Conservation (phyloP, 495 filamentous ascomycete genomes). For the Lasiosphaeria ovina region DNA sequence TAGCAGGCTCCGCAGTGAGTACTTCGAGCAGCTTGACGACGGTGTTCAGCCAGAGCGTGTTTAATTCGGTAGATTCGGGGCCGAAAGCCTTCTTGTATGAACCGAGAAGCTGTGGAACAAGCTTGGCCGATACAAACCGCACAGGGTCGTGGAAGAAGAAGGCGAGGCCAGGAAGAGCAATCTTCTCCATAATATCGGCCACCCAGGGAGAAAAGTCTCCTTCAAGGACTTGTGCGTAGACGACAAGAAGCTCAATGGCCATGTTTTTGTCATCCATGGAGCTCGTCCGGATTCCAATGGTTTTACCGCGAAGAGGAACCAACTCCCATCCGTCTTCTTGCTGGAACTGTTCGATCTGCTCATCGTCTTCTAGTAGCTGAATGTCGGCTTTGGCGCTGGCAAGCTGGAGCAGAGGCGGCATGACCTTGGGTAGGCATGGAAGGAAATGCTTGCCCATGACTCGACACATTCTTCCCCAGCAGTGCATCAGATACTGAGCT, state of each 20-base stretch:
- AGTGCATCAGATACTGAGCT: conserved; percentile 95
- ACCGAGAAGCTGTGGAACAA: conserved; percentile 90
- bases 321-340: conserved; percentile 98
- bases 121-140: conserved; percentile 89
- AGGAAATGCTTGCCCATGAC: conserved; percentile 88
- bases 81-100: conserved; percentile 91
- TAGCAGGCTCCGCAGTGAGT: conserved; percentile 87
- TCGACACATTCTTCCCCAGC: conserved; percentile 98
- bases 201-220: conserved; percentile 90
- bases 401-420: conserved; percentile 88
- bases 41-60: conserved; percentile 77
- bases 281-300: conserved; percentile 97
- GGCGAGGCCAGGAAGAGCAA: conserved; percentile 86
- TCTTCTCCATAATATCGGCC: conserved; percentile 90
- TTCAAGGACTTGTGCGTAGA: conserved; percentile 93
- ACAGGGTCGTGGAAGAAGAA: conserved; percentile 99
- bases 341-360: conserved; percentile 86
- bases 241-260: conserved; percentile 94
- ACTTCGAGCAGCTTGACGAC: conserved; percentile 91
- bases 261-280: conserved; percentile 98
- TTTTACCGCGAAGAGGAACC: conserved; percentile 92
- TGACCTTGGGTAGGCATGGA: conserved; percentile 86
- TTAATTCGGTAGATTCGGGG: conserved; percentile 66
- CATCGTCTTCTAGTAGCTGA: conserved; percentile 92
- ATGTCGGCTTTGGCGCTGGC: conserved; percentile 97